These are phyloP conservation scores for Gigaspora rosea DNA, from an alignment of 192 early-diverging fungal species.

Conservation along the genomic window DNA sequence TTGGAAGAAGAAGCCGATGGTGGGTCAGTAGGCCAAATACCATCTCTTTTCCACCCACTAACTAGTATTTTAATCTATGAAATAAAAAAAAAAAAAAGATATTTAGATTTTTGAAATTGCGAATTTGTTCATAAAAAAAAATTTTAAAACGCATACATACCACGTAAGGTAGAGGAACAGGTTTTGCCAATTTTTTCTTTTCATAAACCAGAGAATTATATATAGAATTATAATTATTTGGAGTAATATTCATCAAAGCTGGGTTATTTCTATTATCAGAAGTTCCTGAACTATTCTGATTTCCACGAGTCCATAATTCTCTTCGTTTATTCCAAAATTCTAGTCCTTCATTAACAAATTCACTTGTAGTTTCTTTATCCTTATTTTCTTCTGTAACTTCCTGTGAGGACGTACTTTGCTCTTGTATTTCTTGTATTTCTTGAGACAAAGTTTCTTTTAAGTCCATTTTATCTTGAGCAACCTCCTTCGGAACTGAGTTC, in stretches of 20 bases:
- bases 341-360: conserved; percentile 37
- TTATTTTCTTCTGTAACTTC: no score
- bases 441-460: no score
- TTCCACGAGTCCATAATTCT: conserved; percentile 47
- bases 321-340: conserved; percentile 52
- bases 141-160: conserved; percentile 37
- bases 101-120: background rate
- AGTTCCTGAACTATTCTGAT: background rate
- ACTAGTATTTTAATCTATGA: conserved; percentile 54
- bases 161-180: conserved; percentile 48
- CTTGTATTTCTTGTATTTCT: no score
- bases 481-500: no score
- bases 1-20: background rate
- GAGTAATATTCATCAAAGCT: conserved; percentile 36
- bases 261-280: conserved; percentile 36
- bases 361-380: background rate
- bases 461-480: no score
- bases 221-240: conserved; percentile 41
- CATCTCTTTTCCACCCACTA: conserved; percentile 58
- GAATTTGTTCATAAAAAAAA: conserved; percentile 14
- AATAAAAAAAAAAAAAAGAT: background rate
- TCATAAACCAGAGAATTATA: conserved; percentile 50
- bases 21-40: conserved; percentile 42
- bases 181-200: conserved; percentile 45
- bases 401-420: no score